Conservation (phyloP, 768 basidiomycete genomes). For the Suillus paluster region DNA sequence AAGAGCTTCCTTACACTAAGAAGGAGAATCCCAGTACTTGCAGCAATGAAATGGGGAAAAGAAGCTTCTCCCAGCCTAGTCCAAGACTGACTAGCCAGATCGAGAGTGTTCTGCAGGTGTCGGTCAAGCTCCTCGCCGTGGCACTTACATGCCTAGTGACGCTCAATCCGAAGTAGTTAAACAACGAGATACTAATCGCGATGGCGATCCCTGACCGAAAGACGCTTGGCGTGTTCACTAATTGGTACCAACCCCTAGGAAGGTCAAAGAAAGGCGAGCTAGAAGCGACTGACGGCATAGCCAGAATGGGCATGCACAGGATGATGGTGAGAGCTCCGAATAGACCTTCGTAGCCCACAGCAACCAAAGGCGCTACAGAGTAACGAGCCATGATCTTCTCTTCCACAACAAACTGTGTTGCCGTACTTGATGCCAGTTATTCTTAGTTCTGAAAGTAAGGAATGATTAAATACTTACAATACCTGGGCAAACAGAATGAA, state of each 20-base stretch:
- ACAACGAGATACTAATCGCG: slow-evolving; percentile 75
- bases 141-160: slow-evolving; percentile 94
- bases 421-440: slow-evolving; percentile 60
- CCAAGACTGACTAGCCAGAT: slow-evolving; percentile 94
- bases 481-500: slow-evolving; percentile 94
- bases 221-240: slow-evolving; percentile 77
- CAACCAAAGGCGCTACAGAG: slow-evolving; percentile 84
- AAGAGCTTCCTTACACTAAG: slow-evolving; percentile 72
- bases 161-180: slow-evolving; percentile 91
- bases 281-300: slow-evolving; percentile 66
- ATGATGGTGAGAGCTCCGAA: slow-evolving; percentile 86
- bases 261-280: slow-evolving; percentile 84
- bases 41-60: slow-evolving; percentile 80
- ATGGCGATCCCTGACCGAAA: slow-evolving; percentile 71
- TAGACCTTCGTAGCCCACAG: slow-evolving; percentile 93
- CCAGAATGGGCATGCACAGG: slow-evolving; percentile 78
- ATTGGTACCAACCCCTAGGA: slow-evolving; percentile 86
- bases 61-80: slow-evolving; percentile 87
- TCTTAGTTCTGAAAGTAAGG: slow-evolving; percentile 3
- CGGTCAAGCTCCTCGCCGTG: slow-evolving; percentile 88
- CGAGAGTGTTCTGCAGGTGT: slow-evolving; percentile 93
- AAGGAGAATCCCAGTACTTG: slow-evolving; percentile 87
- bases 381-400: slow-evolving; percentile 94
- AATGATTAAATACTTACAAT: slow-evolving; percentile 60
- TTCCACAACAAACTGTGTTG: slow-evolving; percentile 93